Percentiles rank a stretch among this genome's conserved stretches.
Evolutionary conservation across 805 yeast genomes (phyloP).

Genomic region (Candida patagonica): DNA sequence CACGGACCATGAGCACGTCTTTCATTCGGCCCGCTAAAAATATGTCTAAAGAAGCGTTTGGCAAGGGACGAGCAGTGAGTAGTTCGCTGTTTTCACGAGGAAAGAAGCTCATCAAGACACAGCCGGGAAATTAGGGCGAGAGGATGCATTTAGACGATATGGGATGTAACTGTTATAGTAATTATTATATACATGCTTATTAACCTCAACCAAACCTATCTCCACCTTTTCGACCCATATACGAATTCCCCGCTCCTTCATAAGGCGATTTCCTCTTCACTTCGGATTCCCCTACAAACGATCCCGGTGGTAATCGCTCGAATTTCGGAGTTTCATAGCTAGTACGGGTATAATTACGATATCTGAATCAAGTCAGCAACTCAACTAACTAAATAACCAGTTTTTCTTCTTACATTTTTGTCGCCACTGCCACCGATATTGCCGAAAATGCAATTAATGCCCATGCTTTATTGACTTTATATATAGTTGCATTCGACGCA

Average conservation of each 20-base stretch:
- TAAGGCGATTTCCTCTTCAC: slow-evolving; percentile 26
- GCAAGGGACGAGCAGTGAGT: slow-evolving; percentile 27
- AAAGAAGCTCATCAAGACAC: slow-evolving; percentile 17
- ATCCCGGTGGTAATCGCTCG: too few relatives aligned
- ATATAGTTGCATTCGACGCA: slow-evolving; percentile 4
- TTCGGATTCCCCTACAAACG: slow-evolving; percentile 24
- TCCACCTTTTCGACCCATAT: slow-evolving; percentile 20
- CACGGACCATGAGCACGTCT: slow-evolving; percentile 16
- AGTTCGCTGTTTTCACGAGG: slow-evolving; percentile 28
- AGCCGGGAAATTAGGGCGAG: slow-evolving; percentile 5
- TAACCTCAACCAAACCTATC: slow-evolving; percentile 9
- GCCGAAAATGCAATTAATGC: slow-evolving; percentile 22
- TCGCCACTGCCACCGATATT: slow-evolving; percentile 17
- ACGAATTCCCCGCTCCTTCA: slow-evolving; percentile 31
- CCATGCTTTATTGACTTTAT: slow-evolving; percentile 26
- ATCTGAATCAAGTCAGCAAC: background rate
- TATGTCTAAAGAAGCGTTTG: slow-evolving; percentile 12
- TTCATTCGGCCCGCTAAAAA: slow-evolving; percentile 21
- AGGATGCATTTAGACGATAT: background rate
- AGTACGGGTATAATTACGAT: slow-evolving; percentile 5
- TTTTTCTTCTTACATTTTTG: slow-evolving; percentile 20
- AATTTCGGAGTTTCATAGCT: slow-evolving; percentile 8
- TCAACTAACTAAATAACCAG: background rate
- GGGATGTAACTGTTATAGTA: background rate
- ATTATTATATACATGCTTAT: background rate